phyloP scores from a whole-genome alignment of 805 yeast genomes.

The Cyberlindnera suaveolens region DNA sequence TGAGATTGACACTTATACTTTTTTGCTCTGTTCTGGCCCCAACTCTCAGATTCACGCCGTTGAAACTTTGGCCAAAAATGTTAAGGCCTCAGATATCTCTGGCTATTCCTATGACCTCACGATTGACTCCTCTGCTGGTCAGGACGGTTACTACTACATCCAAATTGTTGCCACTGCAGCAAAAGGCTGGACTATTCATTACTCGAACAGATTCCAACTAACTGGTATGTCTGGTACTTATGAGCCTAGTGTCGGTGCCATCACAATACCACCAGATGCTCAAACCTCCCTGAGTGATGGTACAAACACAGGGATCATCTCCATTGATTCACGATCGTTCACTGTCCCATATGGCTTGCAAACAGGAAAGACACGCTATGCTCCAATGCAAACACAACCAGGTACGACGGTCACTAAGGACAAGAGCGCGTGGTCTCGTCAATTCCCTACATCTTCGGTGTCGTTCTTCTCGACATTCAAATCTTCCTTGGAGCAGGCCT shows the following conservation, averaged over 20 bases:
- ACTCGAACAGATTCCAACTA: conserved; percentile 59
- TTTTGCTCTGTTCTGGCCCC: conserved; percentile 66
- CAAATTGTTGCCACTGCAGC: conserved; percentile 51
- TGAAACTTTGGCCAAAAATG: conserved; percentile 22
- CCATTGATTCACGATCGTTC: conserved; percentile 46
- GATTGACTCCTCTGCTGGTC: conserved; percentile 39
- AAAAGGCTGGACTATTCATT: conserved; percentile 55
- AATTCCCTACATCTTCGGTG: conserved; percentile 62
- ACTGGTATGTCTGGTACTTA: conserved; percentile 66
- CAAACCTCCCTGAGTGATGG: conserved; percentile 30
- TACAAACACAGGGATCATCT: conserved; percentile 30
- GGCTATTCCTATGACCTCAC: conserved; percentile 33
- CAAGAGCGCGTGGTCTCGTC: conserved; percentile 52
- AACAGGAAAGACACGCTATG: conserved; percentile 72
- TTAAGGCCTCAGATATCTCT: conserved; percentile 27
- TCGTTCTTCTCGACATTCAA: conserved; percentile 47
- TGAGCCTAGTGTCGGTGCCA: conserved; percentile 40
- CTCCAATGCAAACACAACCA: conserved; percentile 94
- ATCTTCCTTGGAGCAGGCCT: conserved; percentile 28
- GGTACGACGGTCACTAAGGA: conserved; percentile 55
- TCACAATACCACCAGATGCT: conserved; percentile 37
- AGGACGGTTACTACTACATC: conserved; percentile 64
- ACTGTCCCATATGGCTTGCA: conserved; percentile 69
- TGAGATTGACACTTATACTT: conserved; percentile 38
- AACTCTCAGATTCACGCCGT: conserved; percentile 40